Conservation (phyloP, 169 alveolate genomes). For the Cryptosporidium xiaoi region DNA sequence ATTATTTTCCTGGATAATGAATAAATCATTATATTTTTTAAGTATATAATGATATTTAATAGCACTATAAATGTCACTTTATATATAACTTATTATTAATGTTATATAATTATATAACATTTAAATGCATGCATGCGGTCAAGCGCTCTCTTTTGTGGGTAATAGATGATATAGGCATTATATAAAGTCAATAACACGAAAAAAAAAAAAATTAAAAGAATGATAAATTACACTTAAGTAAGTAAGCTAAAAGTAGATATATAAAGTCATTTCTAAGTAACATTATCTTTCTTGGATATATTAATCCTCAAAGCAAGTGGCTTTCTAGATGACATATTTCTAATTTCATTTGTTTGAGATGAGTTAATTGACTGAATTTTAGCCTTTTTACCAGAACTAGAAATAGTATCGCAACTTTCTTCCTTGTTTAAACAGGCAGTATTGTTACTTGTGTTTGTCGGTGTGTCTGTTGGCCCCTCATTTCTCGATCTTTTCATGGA, state of each 20-base stretch:
- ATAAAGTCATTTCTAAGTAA: neutral
- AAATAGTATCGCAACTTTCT: neutral
- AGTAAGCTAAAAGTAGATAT: neutral
- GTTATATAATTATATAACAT: neutral
- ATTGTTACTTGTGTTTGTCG: neutral
- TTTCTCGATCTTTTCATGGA: constrained; percentile 62
- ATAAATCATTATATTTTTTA: no score
- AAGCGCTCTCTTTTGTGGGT: neutral
- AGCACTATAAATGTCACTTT: no score
- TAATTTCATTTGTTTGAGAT: neutral
- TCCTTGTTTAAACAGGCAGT: no score
- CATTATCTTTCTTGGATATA: constrained; percentile 33
- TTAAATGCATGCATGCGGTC: constrained; percentile 1
- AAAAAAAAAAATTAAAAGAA: no score
- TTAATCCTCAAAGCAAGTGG: constrained; percentile 66
- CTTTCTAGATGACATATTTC: neutral
- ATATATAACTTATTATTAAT: no score
- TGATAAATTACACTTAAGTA: neutral
- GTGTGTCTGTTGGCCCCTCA: constrained; percentile 1
- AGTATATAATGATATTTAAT: no score
- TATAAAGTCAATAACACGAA: no score
- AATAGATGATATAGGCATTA: no score
- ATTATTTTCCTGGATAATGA: no score
- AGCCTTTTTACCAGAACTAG: constrained; percentile 6
- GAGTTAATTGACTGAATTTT: neutral